Conservation (phyloP, 441 rosid species). For the Pelargonium myrrhifolium region DNA sequence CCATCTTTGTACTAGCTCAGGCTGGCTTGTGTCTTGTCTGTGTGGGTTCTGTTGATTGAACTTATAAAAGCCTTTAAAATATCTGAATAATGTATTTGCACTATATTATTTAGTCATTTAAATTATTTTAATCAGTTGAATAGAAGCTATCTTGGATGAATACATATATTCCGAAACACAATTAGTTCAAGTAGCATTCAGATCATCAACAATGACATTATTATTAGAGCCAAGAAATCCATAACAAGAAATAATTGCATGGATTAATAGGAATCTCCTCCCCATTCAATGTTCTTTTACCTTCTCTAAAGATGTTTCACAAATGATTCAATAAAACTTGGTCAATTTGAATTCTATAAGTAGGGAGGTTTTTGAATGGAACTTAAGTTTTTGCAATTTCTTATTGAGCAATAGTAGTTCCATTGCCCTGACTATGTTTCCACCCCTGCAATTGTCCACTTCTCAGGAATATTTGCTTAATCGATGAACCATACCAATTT, state of each 20-base stretch:
- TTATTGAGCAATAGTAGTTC: not conserved
- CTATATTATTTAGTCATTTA: not conserved
- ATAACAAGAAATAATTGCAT: not conserved
- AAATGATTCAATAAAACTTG: not conserved
- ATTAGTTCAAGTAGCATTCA: not conserved
- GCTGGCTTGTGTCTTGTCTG: not conserved
- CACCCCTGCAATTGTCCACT: not conserved
- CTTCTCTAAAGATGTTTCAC: not conserved
- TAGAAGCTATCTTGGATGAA: not conserved
- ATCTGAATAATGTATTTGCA: not conserved
- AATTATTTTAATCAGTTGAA: not conserved
- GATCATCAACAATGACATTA: not conserved
- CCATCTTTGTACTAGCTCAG: not conserved
- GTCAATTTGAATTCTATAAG: not conserved
- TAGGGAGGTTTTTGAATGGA: not conserved
- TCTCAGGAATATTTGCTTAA: not conserved
- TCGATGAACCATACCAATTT: not conserved
- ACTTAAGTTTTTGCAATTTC: not conserved
- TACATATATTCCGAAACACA: not conserved
- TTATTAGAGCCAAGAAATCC: constrained; percentile 1
- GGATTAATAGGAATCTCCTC: not conserved
- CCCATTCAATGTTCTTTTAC: not conserved
- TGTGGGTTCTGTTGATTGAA: not conserved
- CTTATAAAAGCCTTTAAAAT: not conserved
- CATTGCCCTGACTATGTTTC: not conserved